Base-by-base conservation (phyloP, 345 rosid genomes). In the Gossypium rotundifolium region DNA sequence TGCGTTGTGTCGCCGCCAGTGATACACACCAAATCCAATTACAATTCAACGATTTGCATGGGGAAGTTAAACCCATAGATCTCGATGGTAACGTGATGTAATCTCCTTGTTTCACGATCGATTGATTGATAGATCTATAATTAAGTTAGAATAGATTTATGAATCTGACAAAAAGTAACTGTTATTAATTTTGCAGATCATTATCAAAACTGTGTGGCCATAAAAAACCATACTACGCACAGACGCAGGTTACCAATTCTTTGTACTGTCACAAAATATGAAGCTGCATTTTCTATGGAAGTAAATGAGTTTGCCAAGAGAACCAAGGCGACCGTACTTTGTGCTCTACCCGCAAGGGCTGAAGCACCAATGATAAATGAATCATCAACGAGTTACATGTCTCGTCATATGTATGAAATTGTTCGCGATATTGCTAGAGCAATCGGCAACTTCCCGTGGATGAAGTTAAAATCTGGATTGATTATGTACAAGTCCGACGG, bases 341-440 rank as follows among this genome's bases (percentile, higher is more conserved):
- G 45, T 49, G 59, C 23, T 29, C 59, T 69, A 23, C 72, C 72
- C 2, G 58, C 72, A 27, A 69, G 33, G 16, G 23, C 22, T 25
- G 10, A 68, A 68, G 2, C 45, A 69, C 4, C 59, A 9, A 49
- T 27, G 25, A 14, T 0, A 25, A 69, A 49, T 4, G 72, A 51
- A 69, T 49, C 72, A 13, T 69, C 72, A 16, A 49, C 45, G 7
- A 69, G 59, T 17, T 69, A 69, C 45, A 10, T 49, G 59, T 69
- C 72, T 51, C 14, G 59, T 9, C 59, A 51, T 49, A 49, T 69
- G 58, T 27, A 51, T 49, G 59, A 27, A 16, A 69, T 68, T 16
- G 38, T 11, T 68, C 23, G 58, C 12, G 0, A 25, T 7, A 48
- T 68, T 49, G 58, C 72, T 51, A 2, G 10, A 14, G 4, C 29